These are phyloP conservation scores for Coniochaeta ligniaria DNA, from an alignment of 2,329 filamentous ascomycete genomes.

Conservation along the genomic window DNA sequence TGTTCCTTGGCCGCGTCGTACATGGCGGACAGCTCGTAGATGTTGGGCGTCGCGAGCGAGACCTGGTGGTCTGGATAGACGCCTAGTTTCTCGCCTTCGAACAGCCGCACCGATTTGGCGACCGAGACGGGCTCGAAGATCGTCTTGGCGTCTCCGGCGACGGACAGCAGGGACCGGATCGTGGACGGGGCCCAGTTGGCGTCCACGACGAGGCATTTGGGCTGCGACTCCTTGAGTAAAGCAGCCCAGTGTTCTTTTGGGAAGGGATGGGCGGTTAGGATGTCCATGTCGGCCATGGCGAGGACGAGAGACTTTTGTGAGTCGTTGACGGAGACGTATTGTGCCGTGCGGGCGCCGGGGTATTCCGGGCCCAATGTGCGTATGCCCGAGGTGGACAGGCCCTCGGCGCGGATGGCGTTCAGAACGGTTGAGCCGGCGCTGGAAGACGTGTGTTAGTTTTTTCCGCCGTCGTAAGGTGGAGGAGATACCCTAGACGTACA, in stretches of 20 bases:
- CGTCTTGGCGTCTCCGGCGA: conserved; percentile 26
- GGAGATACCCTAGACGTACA: conserved; percentile 36
- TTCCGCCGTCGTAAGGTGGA: not conserved
- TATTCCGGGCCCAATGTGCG: conserved; percentile 42
- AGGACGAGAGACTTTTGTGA: conserved; percentile 74
- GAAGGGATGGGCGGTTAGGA: conserved; percentile 56
- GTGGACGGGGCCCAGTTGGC: conserved; percentile 71
- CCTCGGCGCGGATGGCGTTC: conserved; percentile 53
- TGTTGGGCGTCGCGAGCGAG: conserved; percentile 76
- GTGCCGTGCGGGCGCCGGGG: conserved; percentile 62
- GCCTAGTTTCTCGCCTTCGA: conserved; percentile 33
- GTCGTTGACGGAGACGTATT: conserved; percentile 89
- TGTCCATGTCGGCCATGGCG: conserved; percentile 93
- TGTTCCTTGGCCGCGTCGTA: conserved; percentile 60
- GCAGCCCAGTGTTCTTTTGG: conserved; percentile 12
- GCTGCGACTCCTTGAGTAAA: conserved; percentile 44
- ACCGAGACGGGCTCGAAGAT: conserved; percentile 88
- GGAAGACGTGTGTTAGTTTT: not conserved
- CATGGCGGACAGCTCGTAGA: conserved; percentile 74
- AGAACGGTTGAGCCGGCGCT: conserved; percentile 70
- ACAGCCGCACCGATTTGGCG: conserved; percentile 67
- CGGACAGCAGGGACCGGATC: conserved; percentile 60
- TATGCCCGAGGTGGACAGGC: conserved; percentile 59
- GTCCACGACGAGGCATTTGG: conserved; percentile 75
- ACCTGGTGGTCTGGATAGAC: conserved; percentile 58